Evolutionary conservation across 306 rosid species (phyloP).

Genomic region (Cicer bijugum): DNA sequence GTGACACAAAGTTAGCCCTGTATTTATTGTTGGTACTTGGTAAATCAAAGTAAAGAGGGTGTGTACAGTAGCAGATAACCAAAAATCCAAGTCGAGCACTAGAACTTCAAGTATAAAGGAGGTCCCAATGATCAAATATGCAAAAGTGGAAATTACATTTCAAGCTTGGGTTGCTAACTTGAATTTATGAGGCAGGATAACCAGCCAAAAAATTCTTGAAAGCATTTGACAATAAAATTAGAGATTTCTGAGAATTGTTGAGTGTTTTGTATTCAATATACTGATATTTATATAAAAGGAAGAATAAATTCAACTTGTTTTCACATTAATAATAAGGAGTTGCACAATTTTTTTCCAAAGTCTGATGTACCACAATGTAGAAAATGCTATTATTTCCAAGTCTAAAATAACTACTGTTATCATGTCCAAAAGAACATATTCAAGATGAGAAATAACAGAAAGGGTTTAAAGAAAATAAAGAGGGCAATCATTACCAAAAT

Average conservation of each 20-base stretch:
- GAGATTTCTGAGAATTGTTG: not conserved
- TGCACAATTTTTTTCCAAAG: not conserved
- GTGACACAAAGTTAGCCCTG: not conserved
- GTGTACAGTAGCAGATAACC: not conserved
- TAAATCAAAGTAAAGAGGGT: slow-evolving; percentile 10
- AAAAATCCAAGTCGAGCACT: not conserved
- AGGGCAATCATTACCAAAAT: not conserved
- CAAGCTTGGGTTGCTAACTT: not conserved
- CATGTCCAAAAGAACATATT: not conserved
- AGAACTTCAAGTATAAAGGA: not conserved
- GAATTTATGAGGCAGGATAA: not conserved
- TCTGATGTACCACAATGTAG: not conserved
- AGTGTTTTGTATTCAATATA: not conserved
- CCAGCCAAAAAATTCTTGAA: not conserved
- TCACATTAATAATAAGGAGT: not conserved
- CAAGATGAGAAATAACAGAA: slow-evolving; percentile 10
- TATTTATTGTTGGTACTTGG: slow-evolving; percentile 14
- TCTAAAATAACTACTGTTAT: not conserved
- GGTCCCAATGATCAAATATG: not conserved
- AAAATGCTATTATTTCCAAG: not conserved
- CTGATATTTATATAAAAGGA: not conserved
- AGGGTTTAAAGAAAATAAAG: not conserved
- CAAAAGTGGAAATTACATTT: not conserved
- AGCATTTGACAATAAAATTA: not conserved
- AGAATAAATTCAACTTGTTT: not conserved